These are phyloP conservation scores for Pterula multifida DNA, from an alignment of 1,284 basidiomycete genomes.

Conservation along the genomic window DNA sequence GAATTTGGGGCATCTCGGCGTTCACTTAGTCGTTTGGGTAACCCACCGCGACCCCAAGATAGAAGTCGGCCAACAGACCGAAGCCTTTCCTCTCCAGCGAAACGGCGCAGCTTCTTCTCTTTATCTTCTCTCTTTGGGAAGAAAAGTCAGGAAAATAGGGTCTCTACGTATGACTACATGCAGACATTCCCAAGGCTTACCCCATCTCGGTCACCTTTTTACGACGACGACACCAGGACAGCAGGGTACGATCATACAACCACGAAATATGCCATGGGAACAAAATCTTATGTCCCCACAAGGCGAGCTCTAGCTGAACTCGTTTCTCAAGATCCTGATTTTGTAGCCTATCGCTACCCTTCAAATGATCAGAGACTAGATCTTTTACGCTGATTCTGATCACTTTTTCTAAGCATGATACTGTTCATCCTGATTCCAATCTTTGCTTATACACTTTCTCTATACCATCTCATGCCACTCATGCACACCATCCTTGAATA, in stretches of 20 bases:
- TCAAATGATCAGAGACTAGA: slow-evolving; percentile 55
- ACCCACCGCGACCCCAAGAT: slow-evolving; percentile 23
- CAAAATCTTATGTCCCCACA: slow-evolving; percentile 49
- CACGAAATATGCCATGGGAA: slow-evolving; percentile 18
- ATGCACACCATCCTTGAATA: neutral
- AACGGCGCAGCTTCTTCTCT: slow-evolving; percentile 62
- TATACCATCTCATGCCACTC: neutral
- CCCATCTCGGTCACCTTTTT: slow-evolving; percentile 7
- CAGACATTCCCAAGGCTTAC: neutral
- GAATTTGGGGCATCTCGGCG: slow-evolving; percentile 58
- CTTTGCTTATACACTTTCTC: neutral
- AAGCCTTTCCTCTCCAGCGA: slow-evolving; percentile 26
- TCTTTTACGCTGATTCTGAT: slow-evolving; percentile 31
- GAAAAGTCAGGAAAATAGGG: slow-evolving; percentile 26
- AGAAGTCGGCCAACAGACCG: slow-evolving; percentile 2
- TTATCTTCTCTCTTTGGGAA: slow-evolving; percentile 52
- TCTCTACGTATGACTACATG: neutral
- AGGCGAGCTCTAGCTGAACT: slow-evolving; percentile 61
- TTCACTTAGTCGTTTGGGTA: slow-evolving; percentile 45
- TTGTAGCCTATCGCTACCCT: slow-evolving; percentile 76
- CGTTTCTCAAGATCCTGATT: slow-evolving; percentile 69
- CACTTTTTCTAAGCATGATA: neutral
- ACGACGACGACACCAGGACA: slow-evolving; percentile 26
- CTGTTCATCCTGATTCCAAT: neutral
- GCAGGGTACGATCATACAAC: slow-evolving; percentile 30